Percentiles rank a stretch among this genome's conserved stretches.
Conservation (phyloP, 768 basidiomycete species). For the Mycena alexandri region DNA sequence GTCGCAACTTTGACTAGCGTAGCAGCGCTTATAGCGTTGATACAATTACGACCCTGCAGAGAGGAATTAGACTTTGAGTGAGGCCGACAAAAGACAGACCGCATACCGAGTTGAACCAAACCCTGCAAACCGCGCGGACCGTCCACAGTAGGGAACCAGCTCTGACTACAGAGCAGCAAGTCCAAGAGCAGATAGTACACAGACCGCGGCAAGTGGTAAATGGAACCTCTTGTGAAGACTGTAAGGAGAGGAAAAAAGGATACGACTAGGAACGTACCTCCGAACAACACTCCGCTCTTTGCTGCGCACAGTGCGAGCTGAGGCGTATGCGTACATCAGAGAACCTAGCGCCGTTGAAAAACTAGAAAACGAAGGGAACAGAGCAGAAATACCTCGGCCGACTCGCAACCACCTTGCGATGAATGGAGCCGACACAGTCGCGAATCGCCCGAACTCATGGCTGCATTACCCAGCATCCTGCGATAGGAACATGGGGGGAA, state of each 20-base stretch:
- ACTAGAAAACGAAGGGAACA: neutral
- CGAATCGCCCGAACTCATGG: neutral
- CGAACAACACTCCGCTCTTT: neutral
- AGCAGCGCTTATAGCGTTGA: too few relatives aligned
- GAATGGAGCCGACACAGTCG: constrained; percentile 8
- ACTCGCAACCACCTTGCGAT: neutral
- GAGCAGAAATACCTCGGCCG: constrained; percentile 7
- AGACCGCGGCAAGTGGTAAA: neutral
- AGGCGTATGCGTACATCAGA: neutral
- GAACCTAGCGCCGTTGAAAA: neutral
- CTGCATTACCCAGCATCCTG: neutral
- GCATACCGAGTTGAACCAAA: too few relatives aligned
- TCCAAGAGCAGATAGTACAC: neutral
- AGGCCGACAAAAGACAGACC: too few relatives aligned
- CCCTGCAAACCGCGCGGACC: too few relatives aligned
- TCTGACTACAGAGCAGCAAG: too few relatives aligned
- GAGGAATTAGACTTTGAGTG: neutral
- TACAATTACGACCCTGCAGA: too few relatives aligned
- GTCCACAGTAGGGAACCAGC: too few relatives aligned
- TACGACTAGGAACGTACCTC: constrained; percentile 10
- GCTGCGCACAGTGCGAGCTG: too few relatives aligned
- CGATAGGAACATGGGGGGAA: constrained; percentile 2
- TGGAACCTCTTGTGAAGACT: constrained; percentile 1
- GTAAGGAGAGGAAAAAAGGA: neutral
- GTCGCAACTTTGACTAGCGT: too few relatives aligned